These are phyloP conservation scores for Fraxinus albicans DNA, from an alignment of 305 asterid species.

Conservation along the genomic window DNA sequence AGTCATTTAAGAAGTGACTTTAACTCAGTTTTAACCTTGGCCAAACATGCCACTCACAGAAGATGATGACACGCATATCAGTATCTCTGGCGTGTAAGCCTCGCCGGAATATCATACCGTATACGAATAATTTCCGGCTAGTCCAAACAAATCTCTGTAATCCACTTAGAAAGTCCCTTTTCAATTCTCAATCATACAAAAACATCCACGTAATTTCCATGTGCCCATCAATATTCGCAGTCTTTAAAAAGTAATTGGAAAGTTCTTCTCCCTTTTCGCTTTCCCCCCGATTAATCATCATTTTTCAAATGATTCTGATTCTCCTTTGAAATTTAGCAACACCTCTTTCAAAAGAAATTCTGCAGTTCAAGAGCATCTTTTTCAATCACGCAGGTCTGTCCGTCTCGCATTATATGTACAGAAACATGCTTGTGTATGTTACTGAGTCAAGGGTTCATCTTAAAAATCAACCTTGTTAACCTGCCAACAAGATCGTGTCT, in stretches of 20 bases:
- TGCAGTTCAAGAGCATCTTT: conserved; percentile 5
- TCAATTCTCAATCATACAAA: neutral
- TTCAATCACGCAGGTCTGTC: conserved; percentile 21
- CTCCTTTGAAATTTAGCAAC: conserved; percentile 8
- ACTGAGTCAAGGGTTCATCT: neutral
- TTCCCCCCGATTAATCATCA: neutral
- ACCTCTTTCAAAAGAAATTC: conserved; percentile 6
- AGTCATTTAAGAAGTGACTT: neutral
- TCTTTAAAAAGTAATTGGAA: conserved; percentile 3
- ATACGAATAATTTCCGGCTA: neutral
- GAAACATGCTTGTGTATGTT: neutral
- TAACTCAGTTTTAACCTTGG: neutral
- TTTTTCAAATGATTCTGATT: conserved; percentile 7
- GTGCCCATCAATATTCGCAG: conserved; percentile 10
- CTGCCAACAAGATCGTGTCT: neutral
- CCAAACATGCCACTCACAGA: neutral
- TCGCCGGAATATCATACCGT: neutral
- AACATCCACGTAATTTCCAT: conserved; percentile 20
- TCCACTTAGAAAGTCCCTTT: neutral
- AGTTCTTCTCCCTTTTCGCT: conserved; percentile 11
- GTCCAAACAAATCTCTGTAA: neutral
- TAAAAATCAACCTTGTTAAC: neutral
- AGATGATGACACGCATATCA: neutral
- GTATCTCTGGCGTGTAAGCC: neutral
- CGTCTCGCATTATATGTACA: conserved; percentile 17